Base-by-base conservation (phyloP, 202 grass and related monocot genomes). In the Sporobolus alterniflorus region DNA sequence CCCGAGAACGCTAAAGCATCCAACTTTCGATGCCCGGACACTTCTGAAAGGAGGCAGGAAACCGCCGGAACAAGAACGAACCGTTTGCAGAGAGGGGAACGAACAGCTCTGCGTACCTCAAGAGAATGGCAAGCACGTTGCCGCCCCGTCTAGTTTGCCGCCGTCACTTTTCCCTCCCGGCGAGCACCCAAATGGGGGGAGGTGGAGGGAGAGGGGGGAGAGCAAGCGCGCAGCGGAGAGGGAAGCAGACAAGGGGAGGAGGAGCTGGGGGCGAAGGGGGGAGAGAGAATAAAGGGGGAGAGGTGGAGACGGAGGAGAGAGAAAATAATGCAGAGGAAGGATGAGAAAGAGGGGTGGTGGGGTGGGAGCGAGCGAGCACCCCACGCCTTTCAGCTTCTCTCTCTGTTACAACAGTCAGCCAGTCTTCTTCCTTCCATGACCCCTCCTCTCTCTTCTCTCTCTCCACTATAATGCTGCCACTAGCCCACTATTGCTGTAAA, bases 191-290 rank as follows among this genome's bases (percentile, higher is more conserved):
- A 67, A 68, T 44, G 79, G 40, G 79, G 40, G 60, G 43, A 67
- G 28, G 59, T 36, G 33, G 79, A 71, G 63, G 28, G 67, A 44
- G 24, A 30, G 81, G 4, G 21, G 22, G 49, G 46, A 39, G 25
- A 33, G 69, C 67, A 17, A 14, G n/a, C 32, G 24, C 47, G 25
- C 24, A 41, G 75, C 59, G 7, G 9, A n/a, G 56, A 50, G 9
- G 31, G 56, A 50, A 74, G 57, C 60, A 28, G 60, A 78, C 22
- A 20, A 6, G 22, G 42, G 11, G 50, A 65, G 48, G 56, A 46
- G 74, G 79, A 66, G 66, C 42, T 46, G 73, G 57, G 49, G 51
- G n/a, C n/a, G n/a, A n/a, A n/a, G n/a, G n/a, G n/a, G n/a, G n/a
- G n/a, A n/a, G n/a, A n/a, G n/a, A n/a, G n/a, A n/a, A n/a, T n/a